Conservation (phyloP, 1,139 yeast genomes). For the Nakaseomyces kungkrabaensis region DNA sequence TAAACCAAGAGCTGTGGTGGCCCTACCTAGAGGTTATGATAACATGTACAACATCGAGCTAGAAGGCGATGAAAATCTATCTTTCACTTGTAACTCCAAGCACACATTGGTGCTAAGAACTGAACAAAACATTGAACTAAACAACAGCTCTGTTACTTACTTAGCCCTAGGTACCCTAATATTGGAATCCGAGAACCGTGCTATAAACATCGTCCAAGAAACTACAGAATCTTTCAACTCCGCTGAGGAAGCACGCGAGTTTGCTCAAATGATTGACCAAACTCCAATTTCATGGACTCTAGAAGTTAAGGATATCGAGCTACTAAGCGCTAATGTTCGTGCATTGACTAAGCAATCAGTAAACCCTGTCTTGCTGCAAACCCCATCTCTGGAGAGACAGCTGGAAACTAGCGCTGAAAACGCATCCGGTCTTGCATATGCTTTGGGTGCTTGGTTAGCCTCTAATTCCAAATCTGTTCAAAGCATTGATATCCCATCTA, state of each 20-base stretch:
- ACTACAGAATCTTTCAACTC: constrained; percentile 12
- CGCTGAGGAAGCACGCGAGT: constrained; percentile 17
- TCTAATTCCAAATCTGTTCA: constrained; percentile 11
- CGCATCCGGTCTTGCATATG: constrained; percentile 6
- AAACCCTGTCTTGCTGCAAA: constrained; percentile 31
- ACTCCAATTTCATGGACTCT: constrained; percentile 30
- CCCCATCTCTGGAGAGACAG: constrained; percentile 15
- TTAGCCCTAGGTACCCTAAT: constrained; percentile 14
- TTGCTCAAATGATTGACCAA: constrained; percentile 14
- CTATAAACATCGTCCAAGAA: constrained; percentile 11
- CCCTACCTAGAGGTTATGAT: constrained; percentile 35
- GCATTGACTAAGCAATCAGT: constrained; percentile 29
- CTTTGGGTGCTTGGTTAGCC: constrained; percentile 12
- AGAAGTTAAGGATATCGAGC: constrained; percentile 30
- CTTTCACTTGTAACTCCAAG: constrained; percentile 30
- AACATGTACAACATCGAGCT: constrained; percentile 32
- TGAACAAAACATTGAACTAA: constrained; percentile 17
- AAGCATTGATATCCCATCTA: constrained; percentile 2
- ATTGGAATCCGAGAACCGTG: constrained; percentile 8
- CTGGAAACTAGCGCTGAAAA: constrained; percentile 7
- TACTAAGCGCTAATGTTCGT: constrained; percentile 21
- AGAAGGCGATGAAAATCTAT: constrained; percentile 4
- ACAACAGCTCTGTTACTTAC: constrained; percentile 21
- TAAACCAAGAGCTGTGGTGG: constrained; percentile 33
- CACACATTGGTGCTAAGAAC: constrained; percentile 31